Evolutionary conservation across 139 green algal genomes (phyloP), one percentile per base, ranked within the genome.

Genomic region (Limnomonas spitsbergensis): DNA sequence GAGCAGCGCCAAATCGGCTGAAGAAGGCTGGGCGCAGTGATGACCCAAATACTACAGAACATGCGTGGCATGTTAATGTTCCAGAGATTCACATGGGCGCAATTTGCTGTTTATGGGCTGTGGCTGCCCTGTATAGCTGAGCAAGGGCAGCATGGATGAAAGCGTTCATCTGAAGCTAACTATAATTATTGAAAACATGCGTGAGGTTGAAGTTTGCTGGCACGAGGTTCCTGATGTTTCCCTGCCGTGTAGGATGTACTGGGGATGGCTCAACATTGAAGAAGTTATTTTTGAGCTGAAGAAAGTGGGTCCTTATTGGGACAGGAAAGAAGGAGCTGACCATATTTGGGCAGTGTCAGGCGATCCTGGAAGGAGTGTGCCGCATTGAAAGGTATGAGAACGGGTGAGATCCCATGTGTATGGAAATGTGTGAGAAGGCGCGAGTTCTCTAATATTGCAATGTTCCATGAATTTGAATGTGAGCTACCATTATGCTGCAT

Each of bases 351-450:
- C 47, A 29, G 47, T 61, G 14, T 29, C 47, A 61, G 47, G 14
- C 14, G 47, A 61, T 61, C 47, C 47, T 61, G 47, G 47, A 61
- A 61, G 47, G 47, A n/a, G n/a, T n/a, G n/a, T n/a, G n/a, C n/a
- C n/a, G n/a, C n/a, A n/a, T n/a, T n/a, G n/a, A n/a, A n/a, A n/a
- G n/a, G n/a, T n/a, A n/a, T n/a, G n/a, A n/a, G n/a, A n/a, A n/a
- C n/a, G n/a, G n/a, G n/a, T n/a, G n/a, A n/a, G n/a, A n/a, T n/a
- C n/a, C n/a, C n/a, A n/a, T n/a, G n/a, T n/a, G n/a, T n/a, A n/a
- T n/a, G n/a, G n/a, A n/a, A n/a, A n/a, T n/a, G n/a, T n/a, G n/a
- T n/a, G n/a, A n/a, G n/a, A n/a, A n/a, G n/a, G n/a, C n/a, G n/a
- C n/a, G n/a, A n/a, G n/a, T n/a, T n/a, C n/a, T n/a, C n/a, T n/a